Base-by-base conservation (phyloP, 768 basidiomycete genomes). In the Hypholoma fasciculare region DNA sequence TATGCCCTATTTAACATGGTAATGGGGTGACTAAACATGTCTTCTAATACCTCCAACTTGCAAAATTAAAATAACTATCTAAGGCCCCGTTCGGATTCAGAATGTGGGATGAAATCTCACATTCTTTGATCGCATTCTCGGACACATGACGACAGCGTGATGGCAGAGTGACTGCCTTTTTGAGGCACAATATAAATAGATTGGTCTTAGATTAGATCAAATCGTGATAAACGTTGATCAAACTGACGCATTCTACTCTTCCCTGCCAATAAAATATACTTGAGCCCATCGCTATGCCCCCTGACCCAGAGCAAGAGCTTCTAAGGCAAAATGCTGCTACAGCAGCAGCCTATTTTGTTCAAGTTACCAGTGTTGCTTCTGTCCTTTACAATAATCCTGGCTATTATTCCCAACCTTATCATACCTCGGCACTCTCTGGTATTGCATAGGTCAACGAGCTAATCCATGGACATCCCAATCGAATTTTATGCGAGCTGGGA, bases 401-500 rank as follows among this genome's bases (percentile, higher is more conserved):
- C 20, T 62, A 62, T 34, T 59, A 54, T 40, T 59, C 37, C 30
- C 50, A 58, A 40, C 46, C 38, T 14, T 66, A 67, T 38, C 65
- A 67, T 34, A 65, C 63, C 1, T 67, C 65, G 8, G 57, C 37
- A 1, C 51, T 67, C 1, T 42, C 53, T 34, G 65, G 65, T 1
- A n/a, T 23, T 11, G n/a, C 20, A 19, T 67, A 62, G 65, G 60
- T 69, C 2, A 26, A 57, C 17, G 60, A 68, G 56, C 52, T 68
- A 9, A 57, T 67, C 11, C 26, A 60, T 52, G 63, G 67, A 3
- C 54, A 66, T 52, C 60, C 51, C 4, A 56, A 64, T 1, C 42
- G 38, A 8, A 66, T 68, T 14, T 30, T 19, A 1, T 4, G 19
- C 9, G 46, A 64, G 19, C 62, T 68, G 8, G 63, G 67, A 1